Conservation (phyloP, 2,329 filamentous ascomycete genomes). For the Lachnellula arida region DNA sequence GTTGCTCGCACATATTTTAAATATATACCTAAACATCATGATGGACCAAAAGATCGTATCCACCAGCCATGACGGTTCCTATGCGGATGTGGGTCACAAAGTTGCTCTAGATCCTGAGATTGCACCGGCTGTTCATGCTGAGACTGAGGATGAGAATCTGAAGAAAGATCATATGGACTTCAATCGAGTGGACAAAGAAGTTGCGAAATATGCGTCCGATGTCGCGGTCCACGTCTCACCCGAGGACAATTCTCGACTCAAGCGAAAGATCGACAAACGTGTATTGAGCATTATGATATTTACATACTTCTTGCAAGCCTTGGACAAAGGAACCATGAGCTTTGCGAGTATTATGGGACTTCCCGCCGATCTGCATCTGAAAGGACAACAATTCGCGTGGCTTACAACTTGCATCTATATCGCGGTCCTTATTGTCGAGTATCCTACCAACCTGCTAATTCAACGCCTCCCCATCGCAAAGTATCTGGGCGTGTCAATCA, state of each 20-base stretch:
- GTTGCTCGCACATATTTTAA: neutral
- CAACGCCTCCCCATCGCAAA: conserved; percentile 35
- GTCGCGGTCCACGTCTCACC: conserved; percentile 50
- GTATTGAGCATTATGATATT: conserved; percentile 66
- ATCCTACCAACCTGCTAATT: conserved; percentile 36
- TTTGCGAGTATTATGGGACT: conserved; percentile 30
- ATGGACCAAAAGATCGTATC: conserved; percentile 4
- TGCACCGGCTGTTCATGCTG: conserved; percentile 4
- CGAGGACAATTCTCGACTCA: conserved; percentile 53
- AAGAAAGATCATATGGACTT: conserved; percentile 43
- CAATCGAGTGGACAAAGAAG: conserved; percentile 60
- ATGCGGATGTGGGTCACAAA: neutral
- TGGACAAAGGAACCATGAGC: conserved; percentile 30
- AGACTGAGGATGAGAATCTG: conserved; percentile 34
- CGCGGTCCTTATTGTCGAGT: conserved; percentile 32
- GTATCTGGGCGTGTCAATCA: conserved; percentile 28
- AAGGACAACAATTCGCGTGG: conserved; percentile 41
- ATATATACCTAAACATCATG: neutral
- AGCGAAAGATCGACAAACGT: conserved; percentile 60
- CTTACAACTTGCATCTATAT: conserved; percentile 28
- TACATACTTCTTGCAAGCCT: conserved; percentile 42
- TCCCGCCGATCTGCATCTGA: conserved; percentile 18
- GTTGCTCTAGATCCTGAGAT: neutral
- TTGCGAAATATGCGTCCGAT: conserved; percentile 63
- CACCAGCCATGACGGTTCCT: neutral